phyloP scores from a whole-genome alignment of 73 alveolate genomes.

The Tetrahymena thermophila region DNA sequence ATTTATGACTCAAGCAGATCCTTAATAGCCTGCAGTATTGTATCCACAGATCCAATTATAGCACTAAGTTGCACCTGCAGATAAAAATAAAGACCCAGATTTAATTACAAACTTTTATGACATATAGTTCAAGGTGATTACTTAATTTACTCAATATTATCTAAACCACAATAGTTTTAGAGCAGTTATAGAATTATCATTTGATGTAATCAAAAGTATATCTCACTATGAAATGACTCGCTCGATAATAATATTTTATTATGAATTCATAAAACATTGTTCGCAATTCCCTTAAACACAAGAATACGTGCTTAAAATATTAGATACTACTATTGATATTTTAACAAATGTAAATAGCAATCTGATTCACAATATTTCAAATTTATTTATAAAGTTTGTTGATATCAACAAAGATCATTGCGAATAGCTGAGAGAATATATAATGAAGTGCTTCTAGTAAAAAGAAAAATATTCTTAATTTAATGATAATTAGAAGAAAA shows the following conservation, averaged over 20 bases:
- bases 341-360: not conserved
- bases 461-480: not conserved
- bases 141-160: not conserved
- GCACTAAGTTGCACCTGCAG: not conserved
- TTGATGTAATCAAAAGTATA: not conserved
- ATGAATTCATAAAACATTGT: not conserved
- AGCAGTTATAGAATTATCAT: not conserved
- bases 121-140: not conserved
- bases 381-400: not conserved
- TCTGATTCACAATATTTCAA: not conserved
- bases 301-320: not conserved
- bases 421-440: not conserved
- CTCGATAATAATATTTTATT: not conserved
- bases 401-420: not conserved
- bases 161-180: not conserved
- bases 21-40: not conserved
- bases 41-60: not conserved
- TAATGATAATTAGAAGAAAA: not conserved
- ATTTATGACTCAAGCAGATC: not conserved
- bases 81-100: not conserved
- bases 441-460: not conserved
- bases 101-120: not conserved
- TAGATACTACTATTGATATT: not conserved
- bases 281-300: not conserved
- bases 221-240: not conserved